Evolutionary conservation across 306 rosid species (phyloP), one percentile per base, ranked within the genome.

Genomic region (Sesbania bispinosa): DNA sequence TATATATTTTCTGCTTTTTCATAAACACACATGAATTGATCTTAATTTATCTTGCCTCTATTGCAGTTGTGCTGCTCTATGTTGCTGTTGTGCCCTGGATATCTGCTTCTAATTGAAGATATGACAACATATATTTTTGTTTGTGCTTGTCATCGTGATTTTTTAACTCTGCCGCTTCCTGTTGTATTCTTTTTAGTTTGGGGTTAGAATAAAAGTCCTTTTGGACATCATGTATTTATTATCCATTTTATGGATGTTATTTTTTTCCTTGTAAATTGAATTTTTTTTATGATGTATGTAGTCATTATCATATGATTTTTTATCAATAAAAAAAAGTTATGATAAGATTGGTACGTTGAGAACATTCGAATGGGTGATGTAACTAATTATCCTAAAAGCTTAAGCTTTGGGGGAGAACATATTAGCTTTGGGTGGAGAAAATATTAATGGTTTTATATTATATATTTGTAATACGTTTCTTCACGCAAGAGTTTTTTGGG

Each of bases 71-170:
- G 85, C 86, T 76, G 78, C 74, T 67, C 0, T 81, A 4, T 85
- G 88, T 58, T 81, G 88, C 76, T 81, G 86, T 38, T 78, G 87
- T 23, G 76, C 65, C 24, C 13, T 82, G 60, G 89, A 82, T 42
- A 38, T 67, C 0, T 77, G 85, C 80, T 79, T 67, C 36, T 81
- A 24, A 65, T 76, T 81, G 69, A 60, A 46, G 26, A 18, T 32
- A 29, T 30, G 41, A 61, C 15, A 29, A 5, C 19, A 10, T 33
- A 48, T 9, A 76, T 43, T n/a, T n/a, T 51, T 48, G 52, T 27
- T 10, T 35, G 53, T 38, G 35, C 16, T 20, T 60, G 9, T 48
- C 10, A 24, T 8, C 4, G n/a, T 27, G 0, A 4, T 20, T 24
- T 24, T 10, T 50, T 20, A 24, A 0, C 26, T 5, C 6, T 13